Percentiles rank a stretch among this genome's conserved stretches.
These are phyloP conservation scores for Geotrichum citri-aurantii DNA, from an alignment of 1,139 yeast species.

Conservation along the genomic window DNA sequence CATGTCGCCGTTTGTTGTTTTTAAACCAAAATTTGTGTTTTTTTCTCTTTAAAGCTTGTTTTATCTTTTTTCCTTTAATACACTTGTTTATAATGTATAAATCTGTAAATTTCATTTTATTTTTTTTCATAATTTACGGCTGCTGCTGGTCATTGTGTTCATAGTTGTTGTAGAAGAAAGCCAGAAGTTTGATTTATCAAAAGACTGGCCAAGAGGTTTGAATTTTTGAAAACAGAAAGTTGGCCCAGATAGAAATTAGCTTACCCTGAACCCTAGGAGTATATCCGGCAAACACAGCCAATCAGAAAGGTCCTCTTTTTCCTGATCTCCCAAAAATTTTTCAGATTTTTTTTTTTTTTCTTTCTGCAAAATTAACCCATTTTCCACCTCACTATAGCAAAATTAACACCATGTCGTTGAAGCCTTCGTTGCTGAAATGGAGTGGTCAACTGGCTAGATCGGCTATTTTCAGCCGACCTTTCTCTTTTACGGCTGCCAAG, in stretches of 20 bases:
- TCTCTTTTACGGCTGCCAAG: conserved; percentile 11
- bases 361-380: neutral
- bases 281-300: neutral
- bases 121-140: neutral
- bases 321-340: neutral
- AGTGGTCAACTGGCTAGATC: neutral
- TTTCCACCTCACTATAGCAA: neutral
- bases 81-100: neutral
- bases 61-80: neutral
- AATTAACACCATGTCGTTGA: neutral
- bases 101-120: neutral
- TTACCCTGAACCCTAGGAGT: neutral
- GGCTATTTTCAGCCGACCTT: neutral
- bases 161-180: neutral
- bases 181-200: neutral
- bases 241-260: neutral
- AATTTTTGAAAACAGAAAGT: neutral
- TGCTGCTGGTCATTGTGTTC: neutral
- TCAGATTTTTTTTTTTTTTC: neutral
- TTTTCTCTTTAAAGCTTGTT: neutral
- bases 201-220: neutral
- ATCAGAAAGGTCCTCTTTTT: neutral
- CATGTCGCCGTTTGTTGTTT: neutral
- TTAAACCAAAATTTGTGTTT: neutral
- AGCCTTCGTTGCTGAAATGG: neutral